Percentiles rank a stretch among this genome's conserved stretches.
These are phyloP conservation scores for Plectosphaerella plurivora DNA, from an alignment of 2,329 filamentous ascomycete species.

Conservation along the genomic window DNA sequence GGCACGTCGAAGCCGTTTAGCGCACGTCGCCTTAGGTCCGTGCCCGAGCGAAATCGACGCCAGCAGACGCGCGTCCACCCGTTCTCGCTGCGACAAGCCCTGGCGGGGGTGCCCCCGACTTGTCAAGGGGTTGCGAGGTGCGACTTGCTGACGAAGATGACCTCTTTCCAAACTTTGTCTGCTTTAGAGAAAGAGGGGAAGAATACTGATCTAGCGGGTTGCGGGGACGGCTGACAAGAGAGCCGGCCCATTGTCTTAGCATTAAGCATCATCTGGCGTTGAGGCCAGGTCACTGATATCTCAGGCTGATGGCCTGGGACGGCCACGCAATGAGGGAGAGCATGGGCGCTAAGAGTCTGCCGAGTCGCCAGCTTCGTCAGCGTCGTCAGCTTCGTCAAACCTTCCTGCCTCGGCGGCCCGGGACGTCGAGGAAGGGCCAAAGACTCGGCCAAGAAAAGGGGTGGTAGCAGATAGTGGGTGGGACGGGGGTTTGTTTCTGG, in stretches of 20 bases:
- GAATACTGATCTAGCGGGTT: too few species aligned
- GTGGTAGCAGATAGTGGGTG: neutral
- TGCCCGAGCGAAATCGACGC: neutral
- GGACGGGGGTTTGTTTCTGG: too few species aligned
- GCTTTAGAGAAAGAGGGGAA: too few species aligned
- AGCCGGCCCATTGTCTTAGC: too few species aligned
- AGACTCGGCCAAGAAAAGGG: neutral
- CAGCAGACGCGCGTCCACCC: neutral
- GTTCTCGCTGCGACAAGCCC: neutral
- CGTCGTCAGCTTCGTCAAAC: constrained; percentile 1
- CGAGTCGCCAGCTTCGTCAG: neutral
- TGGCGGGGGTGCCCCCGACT: too few species aligned
- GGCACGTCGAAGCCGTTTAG: neutral
- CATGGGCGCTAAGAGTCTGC: neutral
- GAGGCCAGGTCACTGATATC: neutral
- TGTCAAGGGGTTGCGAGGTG: too few species aligned
- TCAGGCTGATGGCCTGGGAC: too few species aligned
- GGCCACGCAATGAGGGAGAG: too few species aligned
- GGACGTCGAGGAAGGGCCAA: neutral
- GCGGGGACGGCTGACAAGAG: too few species aligned
- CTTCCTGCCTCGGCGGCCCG: neutral
- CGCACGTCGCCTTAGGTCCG: neutral
- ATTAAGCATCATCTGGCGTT: too few species aligned
- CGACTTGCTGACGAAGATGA: too few species aligned
- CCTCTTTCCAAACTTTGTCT: too few species aligned